Percentiles rank a stretch among this genome's conserved stretches.
Conservation (phyloP, 805 yeast species). For the Myxozyma geophila region DNA sequence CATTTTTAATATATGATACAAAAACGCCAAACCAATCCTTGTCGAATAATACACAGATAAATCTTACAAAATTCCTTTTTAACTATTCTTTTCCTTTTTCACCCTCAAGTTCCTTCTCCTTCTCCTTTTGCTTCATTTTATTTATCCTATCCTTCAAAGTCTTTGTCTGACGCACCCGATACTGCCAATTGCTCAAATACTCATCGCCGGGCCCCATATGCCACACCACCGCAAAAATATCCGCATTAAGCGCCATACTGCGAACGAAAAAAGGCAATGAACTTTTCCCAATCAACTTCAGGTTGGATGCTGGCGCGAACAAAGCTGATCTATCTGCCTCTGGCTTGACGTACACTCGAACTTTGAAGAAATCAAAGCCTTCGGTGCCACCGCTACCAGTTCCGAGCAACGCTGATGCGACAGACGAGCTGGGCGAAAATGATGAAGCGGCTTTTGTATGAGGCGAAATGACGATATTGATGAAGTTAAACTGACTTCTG, state of each 20-base stretch:
- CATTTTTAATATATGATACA: neutral
- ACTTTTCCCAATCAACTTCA: constrained; percentile 66
- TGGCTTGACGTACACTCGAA: constrained; percentile 22
- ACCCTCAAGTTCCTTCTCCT: neutral
- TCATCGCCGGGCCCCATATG: constrained; percentile 55
- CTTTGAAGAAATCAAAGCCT: constrained; percentile 30
- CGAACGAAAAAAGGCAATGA: constrained; percentile 68
- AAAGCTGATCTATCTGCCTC: constrained; percentile 18
- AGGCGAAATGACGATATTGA: constrained; percentile 79
- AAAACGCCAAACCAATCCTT: neutral
- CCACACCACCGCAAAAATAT: constrained; percentile 78
- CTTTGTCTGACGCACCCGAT: constrained; percentile 61
- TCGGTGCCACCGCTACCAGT: constrained; percentile 8
- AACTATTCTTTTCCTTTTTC: neutral
- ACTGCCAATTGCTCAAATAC: constrained; percentile 68
- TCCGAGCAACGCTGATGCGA: constrained; percentile 25
- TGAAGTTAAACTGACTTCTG: constrained; percentile 78
- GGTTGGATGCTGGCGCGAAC: constrained; percentile 63
- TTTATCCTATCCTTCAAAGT: constrained; percentile 45
- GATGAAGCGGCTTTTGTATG: constrained; percentile 46
- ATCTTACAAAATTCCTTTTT: too few relatives aligned
- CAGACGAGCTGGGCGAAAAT: constrained; percentile 24
- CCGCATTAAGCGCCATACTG: constrained; percentile 66
- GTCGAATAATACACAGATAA: neutral
- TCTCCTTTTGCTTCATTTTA: constrained; percentile 8